phyloP scores from a whole-genome alignment of 176 grass and related monocot species.

The Urochloa ruziziensis region DNA sequence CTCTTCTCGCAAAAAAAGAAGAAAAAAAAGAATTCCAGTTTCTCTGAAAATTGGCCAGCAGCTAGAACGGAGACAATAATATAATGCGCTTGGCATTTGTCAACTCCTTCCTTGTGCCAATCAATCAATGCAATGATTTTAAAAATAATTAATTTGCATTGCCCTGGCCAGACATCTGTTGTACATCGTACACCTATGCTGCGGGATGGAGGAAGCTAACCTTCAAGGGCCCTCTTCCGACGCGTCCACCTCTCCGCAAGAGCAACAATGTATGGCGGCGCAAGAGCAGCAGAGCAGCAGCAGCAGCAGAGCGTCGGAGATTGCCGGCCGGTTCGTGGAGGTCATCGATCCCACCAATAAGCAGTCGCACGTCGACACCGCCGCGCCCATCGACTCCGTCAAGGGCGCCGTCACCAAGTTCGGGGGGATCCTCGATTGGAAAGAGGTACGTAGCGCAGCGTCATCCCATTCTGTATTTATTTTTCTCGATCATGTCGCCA shows the following conservation, averaged over 20 bases:
- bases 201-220: slow-evolving; percentile 47
- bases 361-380: slow-evolving; percentile 43
- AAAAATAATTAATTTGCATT: too few relatives aligned
- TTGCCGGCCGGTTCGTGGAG: slow-evolving; percentile 9
- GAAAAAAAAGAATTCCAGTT: too few relatives aligned
- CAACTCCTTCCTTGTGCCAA: too few relatives aligned
- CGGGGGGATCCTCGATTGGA: slow-evolving; percentile 55
- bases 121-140: too few relatives aligned
- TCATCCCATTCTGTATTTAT: too few relatives aligned
- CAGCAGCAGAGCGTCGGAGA: background rate
- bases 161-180: background rate
- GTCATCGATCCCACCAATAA: slow-evolving; percentile 18
- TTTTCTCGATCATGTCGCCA: too few relatives aligned
- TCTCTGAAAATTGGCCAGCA: too few relatives aligned
- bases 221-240: background rate
- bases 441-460: too few relatives aligned
- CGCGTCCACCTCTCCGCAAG: background rate
- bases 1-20: too few relatives aligned
- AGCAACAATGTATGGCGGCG: background rate
- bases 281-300: background rate
- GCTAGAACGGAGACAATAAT: too few relatives aligned
- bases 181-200: slow-evolving; percentile 36
- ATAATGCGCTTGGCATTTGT: too few relatives aligned
- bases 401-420: slow-evolving; percentile 68
- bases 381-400: slow-evolving; percentile 74